Base-by-base conservation (phyloP, 1,139 yeast genomes). In the Pichia sp. region DNA sequence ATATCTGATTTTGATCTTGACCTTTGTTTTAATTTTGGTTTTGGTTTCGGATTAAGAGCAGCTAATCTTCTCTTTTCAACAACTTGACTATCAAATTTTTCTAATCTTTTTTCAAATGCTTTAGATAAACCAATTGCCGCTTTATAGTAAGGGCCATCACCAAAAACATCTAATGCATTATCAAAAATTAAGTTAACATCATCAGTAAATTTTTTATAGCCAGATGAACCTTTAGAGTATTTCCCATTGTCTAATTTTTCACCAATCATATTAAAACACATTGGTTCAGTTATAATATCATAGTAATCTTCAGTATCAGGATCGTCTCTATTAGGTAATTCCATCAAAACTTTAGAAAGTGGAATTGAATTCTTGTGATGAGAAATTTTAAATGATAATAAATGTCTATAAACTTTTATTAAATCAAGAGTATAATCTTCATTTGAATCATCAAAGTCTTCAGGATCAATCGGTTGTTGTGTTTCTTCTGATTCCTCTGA, bases 251-350 rank as follows among this genome's bases (percentile, higher is more conserved):
- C 70, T 25, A 77, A 53, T 35, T 67, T 66, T 13, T 59, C 59
- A 40, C 67, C 61, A 13, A 79, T 69, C 35, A 65, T 61, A 37
- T 67, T 67, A 52, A 79, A 70, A 1, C 84, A 72, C 48, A 78
- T 76, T 19, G 85, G 86, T 35, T 65, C 65, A 35, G 71, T 65
- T 25, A 79, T 74, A 45, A 80, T 68, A 41, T 76, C 73, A 57
- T 80, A 84, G 62, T 89, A 91, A 55, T 85, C 93, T 28, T 40
- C 43, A 0, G 96, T 95, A 51, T 84, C 87, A 2, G 37, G 23
- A 10, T 33, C 38, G 9, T 34, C 31, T 55, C 76, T 81, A 28
- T 82, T 71, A 3, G 95, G 96, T 31, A 86, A 65, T 52, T 78
- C 77, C 35, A 57, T 28, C 35, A 59, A 57, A 14, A 53, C 52